These are phyloP conservation scores for Ophiostoma montium DNA, from an alignment of 2,329 filamentous ascomycete genomes.

Conservation along the genomic window DNA sequence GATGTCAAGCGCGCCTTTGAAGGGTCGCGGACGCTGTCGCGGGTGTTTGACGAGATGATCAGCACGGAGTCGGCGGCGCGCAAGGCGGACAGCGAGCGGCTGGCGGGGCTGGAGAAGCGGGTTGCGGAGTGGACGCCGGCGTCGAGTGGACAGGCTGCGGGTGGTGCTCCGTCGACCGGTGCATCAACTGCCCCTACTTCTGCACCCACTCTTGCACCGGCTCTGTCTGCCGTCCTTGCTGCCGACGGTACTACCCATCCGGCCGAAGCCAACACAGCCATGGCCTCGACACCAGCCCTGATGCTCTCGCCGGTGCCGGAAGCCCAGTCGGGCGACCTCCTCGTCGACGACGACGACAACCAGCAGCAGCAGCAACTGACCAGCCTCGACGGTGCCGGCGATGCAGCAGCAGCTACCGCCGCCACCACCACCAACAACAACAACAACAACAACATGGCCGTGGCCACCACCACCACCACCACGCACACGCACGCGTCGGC, in stretches of 20 bases:
- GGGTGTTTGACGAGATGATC: slow-evolving; percentile 3
- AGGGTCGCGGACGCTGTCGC: neutral
- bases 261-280: neutral
- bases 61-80: neutral
- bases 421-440: too few relatives aligned
- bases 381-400: too few relatives aligned
- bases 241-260: neutral
- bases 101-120: slow-evolving; percentile 2
- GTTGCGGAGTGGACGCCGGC: too few relatives aligned
- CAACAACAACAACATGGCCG: too few relatives aligned
- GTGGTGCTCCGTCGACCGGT: neutral
- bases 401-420: too few relatives aligned
- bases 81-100: neutral
- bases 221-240: neutral
- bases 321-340: neutral
- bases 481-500: neutral
- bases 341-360: neutral
- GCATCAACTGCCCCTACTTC: neutral
- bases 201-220: neutral
- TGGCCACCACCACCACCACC: neutral
- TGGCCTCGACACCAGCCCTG: neutral
- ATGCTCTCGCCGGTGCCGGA: neutral
- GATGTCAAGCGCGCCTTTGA: neutral
- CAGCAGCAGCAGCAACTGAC: neutral
- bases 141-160: neutral